Conservation (phyloP, 208 protist species). For the Zelonia costaricensis region DNA sequence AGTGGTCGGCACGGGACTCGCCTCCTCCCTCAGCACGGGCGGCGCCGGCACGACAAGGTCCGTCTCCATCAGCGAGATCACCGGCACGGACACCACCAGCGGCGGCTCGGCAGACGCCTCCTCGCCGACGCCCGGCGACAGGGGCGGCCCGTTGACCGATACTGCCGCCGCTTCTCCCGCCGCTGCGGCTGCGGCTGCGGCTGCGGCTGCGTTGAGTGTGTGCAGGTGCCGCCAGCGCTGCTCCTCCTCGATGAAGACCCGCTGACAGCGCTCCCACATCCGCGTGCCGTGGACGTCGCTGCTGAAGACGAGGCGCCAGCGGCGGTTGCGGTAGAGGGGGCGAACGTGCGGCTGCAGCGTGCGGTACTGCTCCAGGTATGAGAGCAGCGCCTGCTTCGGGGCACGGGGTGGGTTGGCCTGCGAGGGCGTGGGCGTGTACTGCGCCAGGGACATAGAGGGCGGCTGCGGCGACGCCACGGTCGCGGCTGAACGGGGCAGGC, state of each 20-base stretch:
- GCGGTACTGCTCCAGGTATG: slow-evolving; percentile 23
- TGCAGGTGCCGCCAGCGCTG: slow-evolving; percentile 4
- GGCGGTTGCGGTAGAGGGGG: slow-evolving; percentile 4
- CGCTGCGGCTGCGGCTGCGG: too few relatives aligned
- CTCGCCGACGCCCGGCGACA: too few relatives aligned
- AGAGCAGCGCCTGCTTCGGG: slow-evolving; percentile 13
- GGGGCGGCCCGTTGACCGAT: too few relatives aligned
- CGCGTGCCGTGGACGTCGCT: slow-evolving; percentile 21
- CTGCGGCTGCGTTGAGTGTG: slow-evolving; percentile 1
- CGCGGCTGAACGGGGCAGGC: too few relatives aligned
- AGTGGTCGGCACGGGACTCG: too few relatives aligned
- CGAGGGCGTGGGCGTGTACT: too few relatives aligned
- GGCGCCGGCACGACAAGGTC: neutral
- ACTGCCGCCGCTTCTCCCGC: too few relatives aligned
- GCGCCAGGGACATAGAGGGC: neutral
- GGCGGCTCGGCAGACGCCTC: too few relatives aligned
- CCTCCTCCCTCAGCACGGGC: too few relatives aligned
- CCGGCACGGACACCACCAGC: neutral
- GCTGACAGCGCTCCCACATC: slow-evolving; percentile 12
- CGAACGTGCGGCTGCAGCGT: slow-evolving; percentile 13
- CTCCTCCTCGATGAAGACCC: slow-evolving; percentile 16
- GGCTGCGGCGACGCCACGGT: neutral
- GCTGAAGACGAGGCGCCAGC: slow-evolving; percentile 27
- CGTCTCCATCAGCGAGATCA: neutral
- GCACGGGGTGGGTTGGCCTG: neutral